Evolutionary conservation across 129 eudicot species (phyloP).

Genomic region (carrot (Daucus carota)): DNA sequence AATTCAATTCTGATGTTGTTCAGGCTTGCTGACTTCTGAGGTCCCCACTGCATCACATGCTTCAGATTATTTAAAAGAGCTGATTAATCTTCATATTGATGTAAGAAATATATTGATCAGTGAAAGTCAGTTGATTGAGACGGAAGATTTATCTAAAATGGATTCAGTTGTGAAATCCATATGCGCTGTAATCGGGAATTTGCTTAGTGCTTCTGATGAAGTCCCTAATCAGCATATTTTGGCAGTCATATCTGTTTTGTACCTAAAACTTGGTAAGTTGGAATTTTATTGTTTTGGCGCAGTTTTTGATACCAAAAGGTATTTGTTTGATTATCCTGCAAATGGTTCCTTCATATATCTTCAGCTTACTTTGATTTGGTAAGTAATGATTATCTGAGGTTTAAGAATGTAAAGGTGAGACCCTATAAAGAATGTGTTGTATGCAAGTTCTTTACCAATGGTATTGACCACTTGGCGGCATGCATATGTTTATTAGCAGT

Average conservation of each 20-base stretch:
- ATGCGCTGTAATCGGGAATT: constrained; percentile 46
- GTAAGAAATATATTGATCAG: constrained; percentile 15
- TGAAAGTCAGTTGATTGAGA: constrained; percentile 23
- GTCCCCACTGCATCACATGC: constrained; percentile 53
- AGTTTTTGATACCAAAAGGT: neutral
- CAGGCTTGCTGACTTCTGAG: constrained; percentile 74
- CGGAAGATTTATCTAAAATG: constrained; percentile 20
- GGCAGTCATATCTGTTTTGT: constrained; percentile 53
- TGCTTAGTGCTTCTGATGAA: constrained; percentile 27
- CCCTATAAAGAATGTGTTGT: neutral
- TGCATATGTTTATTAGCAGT: neutral
- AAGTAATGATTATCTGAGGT: neutral
- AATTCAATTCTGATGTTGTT: constrained; percentile 10
- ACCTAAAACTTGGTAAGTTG: constrained; percentile 73
- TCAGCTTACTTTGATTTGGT: neutral
- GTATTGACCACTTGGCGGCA: neutral
- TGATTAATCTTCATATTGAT: constrained; percentile 48
- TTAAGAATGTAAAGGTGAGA: neutral
- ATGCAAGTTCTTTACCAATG: neutral
- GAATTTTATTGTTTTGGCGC: neutral
- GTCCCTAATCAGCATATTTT: constrained; percentile 58
- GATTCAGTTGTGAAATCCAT: constrained; percentile 39
- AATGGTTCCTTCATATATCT: neutral
- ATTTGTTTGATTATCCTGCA: neutral
- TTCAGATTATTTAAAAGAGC: constrained; percentile 45